These are phyloP conservation scores for Penicillium lagena DNA, from an alignment of 495 filamentous ascomycete genomes.

Conservation along the genomic window DNA sequence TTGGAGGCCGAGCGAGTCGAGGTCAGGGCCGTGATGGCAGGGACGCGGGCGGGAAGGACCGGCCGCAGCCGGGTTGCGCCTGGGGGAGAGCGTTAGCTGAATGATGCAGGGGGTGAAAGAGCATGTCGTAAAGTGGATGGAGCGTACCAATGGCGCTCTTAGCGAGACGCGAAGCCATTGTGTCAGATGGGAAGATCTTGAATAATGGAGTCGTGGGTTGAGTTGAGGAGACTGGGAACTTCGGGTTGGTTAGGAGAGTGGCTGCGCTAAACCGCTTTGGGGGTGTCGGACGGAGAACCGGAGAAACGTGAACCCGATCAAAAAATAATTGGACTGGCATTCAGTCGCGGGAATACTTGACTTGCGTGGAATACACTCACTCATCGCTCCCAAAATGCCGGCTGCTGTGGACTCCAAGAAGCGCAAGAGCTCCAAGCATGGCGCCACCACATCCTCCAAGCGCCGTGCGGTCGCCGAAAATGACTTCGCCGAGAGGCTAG, in stretches of 20 bases:
- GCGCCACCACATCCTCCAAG: conserved; percentile 31
- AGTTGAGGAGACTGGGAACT: conserved; percentile 37
- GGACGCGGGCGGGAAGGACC: conserved; percentile 61
- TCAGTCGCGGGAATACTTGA: not conserved
- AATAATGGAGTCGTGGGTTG: conserved; percentile 35
- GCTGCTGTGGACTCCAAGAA: conserved; percentile 30
- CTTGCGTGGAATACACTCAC: not conserved
- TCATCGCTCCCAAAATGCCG: conserved; percentile 23
- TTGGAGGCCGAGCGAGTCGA: conserved; percentile 64
- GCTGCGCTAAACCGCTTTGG: conserved; percentile 43
- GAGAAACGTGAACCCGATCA: conserved; percentile 1
- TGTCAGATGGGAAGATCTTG: conserved; percentile 37
- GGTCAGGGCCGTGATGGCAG: conserved; percentile 63
- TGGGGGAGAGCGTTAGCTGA: conserved; percentile 35
- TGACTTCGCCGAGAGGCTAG: conserved; percentile 42
- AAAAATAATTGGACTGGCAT: conserved; percentile 6
- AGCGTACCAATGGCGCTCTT: conserved; percentile 84
- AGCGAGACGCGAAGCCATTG: conserved; percentile 94
- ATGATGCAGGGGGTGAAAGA: conserved; percentile 3
- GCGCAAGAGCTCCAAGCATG: conserved; percentile 34
- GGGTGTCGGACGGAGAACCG: conserved; percentile 20
- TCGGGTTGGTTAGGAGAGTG: conserved; percentile 42
- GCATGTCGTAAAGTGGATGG: not conserved
- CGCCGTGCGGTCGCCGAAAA: conserved; percentile 38
- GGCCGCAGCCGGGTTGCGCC: conserved; percentile 88